Base-by-base conservation (phyloP, 176 grass and related monocot species). In the Bonia amplexicaulis region DNA sequence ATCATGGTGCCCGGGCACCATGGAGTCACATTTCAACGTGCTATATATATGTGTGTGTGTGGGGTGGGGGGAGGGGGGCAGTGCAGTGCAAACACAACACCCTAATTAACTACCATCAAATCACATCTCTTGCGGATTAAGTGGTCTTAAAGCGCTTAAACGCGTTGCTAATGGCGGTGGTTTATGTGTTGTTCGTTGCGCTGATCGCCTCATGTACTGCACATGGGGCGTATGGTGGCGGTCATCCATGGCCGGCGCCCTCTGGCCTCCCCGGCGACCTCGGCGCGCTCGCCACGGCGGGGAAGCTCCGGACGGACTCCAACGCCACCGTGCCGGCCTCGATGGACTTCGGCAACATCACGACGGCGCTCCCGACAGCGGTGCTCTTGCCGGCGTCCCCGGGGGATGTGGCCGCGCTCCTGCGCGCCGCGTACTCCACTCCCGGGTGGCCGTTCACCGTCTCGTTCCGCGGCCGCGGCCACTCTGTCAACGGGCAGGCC, bases 401-500 rank as follows among this genome's bases (percentile, higher is more conserved):
- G 2, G 53, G 1, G 5, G 95, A 97, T 71, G 73, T 97, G 22
- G 88, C 84, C 5, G 60, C 58, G 47, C 92, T 97, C 45, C 86
- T 97, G 57, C 47, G 29, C 49, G 85, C 82, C 26, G 88, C 91
- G 10, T 80, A 84, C 79, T 35, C 79, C 33, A 66, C 66, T 2
- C 26, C 66, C 0, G 41, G 27, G 3, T 67, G 78, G 61, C 33
- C 78, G 20, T 93, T 91, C 87, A 79, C 71, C 64, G 53, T 97
- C 57, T 66, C 93, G 5, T 86, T 90, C 61, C 95, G 95, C 26
- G 95, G 95, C 45, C 84, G 88, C 47, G 95, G 95, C 40, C 95
- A 97, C 83, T 97, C 92, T 17, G n/a, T 88, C 42, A 86, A 76
- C 68, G 95, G 95, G 29, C 95, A 97, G 79, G 91, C 91, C 63